Evolutionary conservation across 257 asterid species (phyloP).

Genomic region (Ocimum tenuiflorum): DNA sequence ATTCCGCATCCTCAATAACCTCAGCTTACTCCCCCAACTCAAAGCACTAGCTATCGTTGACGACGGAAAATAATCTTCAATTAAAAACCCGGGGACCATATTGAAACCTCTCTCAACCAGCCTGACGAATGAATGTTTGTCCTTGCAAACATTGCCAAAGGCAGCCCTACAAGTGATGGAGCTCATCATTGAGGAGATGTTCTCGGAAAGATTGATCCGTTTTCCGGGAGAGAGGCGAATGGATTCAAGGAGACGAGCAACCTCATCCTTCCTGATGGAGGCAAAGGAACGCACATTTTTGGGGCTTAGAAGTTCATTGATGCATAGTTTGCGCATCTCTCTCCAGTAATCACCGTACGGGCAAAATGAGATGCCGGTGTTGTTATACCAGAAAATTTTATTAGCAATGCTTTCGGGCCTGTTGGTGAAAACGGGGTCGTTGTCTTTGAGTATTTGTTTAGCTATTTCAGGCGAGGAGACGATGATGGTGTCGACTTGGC

Average conservation of each 20-base stretch:
- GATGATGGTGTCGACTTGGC: not conserved
- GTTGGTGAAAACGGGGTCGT: not conserved
- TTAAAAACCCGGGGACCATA: not conserved
- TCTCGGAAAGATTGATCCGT: conserved; percentile 4
- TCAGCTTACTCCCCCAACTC: not conserved
- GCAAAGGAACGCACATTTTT: not conserved
- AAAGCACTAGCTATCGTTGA: not conserved
- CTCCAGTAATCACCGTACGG: conserved; percentile 22
- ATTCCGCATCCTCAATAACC: not conserved
- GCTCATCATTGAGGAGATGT: not conserved
- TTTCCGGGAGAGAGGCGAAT: not conserved
- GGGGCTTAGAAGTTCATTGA: conserved; percentile 2
- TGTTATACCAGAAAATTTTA: conserved; percentile 13
- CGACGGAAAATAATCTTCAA: conserved; percentile 19
- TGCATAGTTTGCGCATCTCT: conserved; percentile 21
- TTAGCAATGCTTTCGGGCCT: not conserved
- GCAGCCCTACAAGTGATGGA: conserved; percentile 14
- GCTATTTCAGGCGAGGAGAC: conserved; percentile 3
- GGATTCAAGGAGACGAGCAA: not conserved
- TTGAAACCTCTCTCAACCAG: not conserved
- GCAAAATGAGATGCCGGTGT: not conserved
- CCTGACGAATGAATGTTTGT: not conserved
- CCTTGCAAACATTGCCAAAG: conserved; percentile 19
- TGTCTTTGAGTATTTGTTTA: not conserved
- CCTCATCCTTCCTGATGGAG: conserved; percentile 19